Percentiles rank a stretch among this genome's conserved stretches.
phyloP scores from a whole-genome alignment of 441 rosid species.

The Croton setiger region DNA sequence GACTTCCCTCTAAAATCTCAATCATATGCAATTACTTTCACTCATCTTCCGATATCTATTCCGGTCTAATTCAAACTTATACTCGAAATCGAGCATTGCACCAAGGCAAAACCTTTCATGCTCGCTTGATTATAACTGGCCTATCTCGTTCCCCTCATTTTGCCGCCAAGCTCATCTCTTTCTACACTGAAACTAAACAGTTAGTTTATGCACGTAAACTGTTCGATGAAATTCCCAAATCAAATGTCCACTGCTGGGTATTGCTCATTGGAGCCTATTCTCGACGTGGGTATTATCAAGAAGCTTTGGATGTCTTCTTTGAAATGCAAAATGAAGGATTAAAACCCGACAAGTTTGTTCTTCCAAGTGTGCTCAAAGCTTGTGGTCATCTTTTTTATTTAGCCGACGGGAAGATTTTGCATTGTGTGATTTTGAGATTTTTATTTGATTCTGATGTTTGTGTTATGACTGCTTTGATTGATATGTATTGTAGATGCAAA shows the following conservation, averaged over 20 bases:
- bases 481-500: constrained; percentile 74
- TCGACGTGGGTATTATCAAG: constrained; percentile 46
- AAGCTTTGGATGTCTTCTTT: constrained; percentile 39
- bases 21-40: constrained; percentile 28
- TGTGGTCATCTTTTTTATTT: constrained; percentile 49
- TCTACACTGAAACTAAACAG: constrained; percentile 42
- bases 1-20: constrained; percentile 15
- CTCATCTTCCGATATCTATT: constrained; percentile 30
- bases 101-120: constrained; percentile 48
- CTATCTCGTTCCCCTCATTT: constrained; percentile 25
- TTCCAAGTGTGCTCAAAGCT: constrained; percentile 77
- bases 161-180: constrained; percentile 45
- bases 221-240: constrained; percentile 59
- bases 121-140: constrained; percentile 49
- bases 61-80: constrained; percentile 33
- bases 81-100: constrained; percentile 33
- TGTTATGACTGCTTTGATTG: constrained; percentile 61
- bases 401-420: constrained; percentile 50
- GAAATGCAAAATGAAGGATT: constrained; percentile 51
- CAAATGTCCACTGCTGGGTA: constrained; percentile 45
- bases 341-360: constrained; percentile 43
- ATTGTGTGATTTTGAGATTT: constrained; percentile 44
- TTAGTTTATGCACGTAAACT: constrained; percentile 39
- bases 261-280: constrained; percentile 50
- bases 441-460: constrained; percentile 51